phyloP scores from a whole-genome alignment of 805 yeast genomes.

The Myxozyma neglecta region DNA sequence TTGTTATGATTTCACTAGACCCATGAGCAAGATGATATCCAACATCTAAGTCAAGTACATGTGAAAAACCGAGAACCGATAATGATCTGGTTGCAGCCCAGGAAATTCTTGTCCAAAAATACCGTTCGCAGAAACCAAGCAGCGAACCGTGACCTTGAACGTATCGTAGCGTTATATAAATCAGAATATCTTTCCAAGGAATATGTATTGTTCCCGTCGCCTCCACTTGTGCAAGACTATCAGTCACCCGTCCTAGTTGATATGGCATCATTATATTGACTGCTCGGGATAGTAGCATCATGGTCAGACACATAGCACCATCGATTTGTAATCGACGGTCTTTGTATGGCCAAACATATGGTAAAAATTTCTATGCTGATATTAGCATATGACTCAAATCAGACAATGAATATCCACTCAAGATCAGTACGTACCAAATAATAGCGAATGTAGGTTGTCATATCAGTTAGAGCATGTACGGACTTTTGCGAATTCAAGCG shows the following conservation, averaged over 20 bases:
- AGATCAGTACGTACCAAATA: conserved; percentile 7
- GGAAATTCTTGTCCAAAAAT: conserved; percentile 22
- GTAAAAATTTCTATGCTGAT: conserved; percentile 18
- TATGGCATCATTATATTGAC: conserved; percentile 28
- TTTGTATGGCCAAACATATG: conserved; percentile 27
- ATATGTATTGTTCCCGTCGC: not conserved
- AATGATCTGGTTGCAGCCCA: conserved; percentile 23
- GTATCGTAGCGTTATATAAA: conserved; percentile 25
- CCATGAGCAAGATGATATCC: conserved; percentile 25
- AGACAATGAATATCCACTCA: not conserved
- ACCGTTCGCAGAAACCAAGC: conserved; percentile 19
- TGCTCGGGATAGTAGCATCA: conserved; percentile 18
- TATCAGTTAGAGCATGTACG: not conserved
- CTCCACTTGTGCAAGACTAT: conserved; percentile 11
- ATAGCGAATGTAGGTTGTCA: conserved; percentile 6
- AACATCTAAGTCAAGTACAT: conserved; percentile 22
- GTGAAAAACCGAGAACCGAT: conserved; percentile 18
- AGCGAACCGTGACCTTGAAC: conserved; percentile 28
- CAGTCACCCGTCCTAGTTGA: conserved; percentile 28
- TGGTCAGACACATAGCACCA: conserved; percentile 17
- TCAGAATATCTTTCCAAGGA: conserved; percentile 23
- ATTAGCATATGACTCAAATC: not conserved
- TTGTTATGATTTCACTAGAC: conserved; percentile 19
- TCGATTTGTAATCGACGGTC: conserved; percentile 20
- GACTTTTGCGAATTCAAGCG: not conserved